Conservation (phyloP, 2,329 filamentous ascomycete species). For the Diplodia sapinea region DNA sequence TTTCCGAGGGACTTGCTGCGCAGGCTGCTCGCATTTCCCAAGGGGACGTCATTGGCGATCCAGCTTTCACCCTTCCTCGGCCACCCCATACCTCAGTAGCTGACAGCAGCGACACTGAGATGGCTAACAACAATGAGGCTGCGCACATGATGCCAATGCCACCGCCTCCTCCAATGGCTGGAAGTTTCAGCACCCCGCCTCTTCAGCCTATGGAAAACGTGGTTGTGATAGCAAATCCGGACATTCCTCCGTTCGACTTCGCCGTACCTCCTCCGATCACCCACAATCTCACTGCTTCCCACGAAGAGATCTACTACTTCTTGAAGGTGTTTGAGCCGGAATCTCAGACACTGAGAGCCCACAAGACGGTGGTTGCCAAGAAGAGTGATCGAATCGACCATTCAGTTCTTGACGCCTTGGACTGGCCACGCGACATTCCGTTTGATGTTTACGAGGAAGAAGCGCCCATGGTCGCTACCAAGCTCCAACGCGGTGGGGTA, state of each 20-base stretch:
- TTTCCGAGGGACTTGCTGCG: constrained; percentile 24
- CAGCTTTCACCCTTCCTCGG: not conserved
- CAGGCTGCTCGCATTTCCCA: constrained; percentile 20
- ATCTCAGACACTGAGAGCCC: constrained; percentile 43
- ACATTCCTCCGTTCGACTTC: constrained; percentile 26
- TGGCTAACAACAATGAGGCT: constrained; percentile 6
- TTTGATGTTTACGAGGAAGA: constrained; percentile 61
- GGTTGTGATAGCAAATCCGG: constrained; percentile 4
- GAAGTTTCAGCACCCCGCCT: constrained; percentile 31
- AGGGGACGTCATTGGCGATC: not conserved
- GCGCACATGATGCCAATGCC: constrained; percentile 21
- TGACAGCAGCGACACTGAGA: constrained; percentile 12
- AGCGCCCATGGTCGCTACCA: constrained; percentile 37
- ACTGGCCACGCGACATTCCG: constrained; percentile 41
- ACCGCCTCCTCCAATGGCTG: constrained; percentile 40
- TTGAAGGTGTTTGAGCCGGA: constrained; percentile 49
- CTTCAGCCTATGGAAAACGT: constrained; percentile 13
- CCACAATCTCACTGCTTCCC: constrained; percentile 36
- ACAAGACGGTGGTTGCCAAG: constrained; percentile 42
- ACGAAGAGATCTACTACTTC: constrained; percentile 49
- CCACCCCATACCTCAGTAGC: not conserved
- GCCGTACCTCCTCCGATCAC: constrained; percentile 41
- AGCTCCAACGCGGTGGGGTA: constrained; percentile 37
- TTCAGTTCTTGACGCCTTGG: constrained; percentile 41
- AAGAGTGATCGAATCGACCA: constrained; percentile 45